phyloP scores from a whole-genome alignment of 306 rosid genomes.

The Styphnolobium japonicum region DNA sequence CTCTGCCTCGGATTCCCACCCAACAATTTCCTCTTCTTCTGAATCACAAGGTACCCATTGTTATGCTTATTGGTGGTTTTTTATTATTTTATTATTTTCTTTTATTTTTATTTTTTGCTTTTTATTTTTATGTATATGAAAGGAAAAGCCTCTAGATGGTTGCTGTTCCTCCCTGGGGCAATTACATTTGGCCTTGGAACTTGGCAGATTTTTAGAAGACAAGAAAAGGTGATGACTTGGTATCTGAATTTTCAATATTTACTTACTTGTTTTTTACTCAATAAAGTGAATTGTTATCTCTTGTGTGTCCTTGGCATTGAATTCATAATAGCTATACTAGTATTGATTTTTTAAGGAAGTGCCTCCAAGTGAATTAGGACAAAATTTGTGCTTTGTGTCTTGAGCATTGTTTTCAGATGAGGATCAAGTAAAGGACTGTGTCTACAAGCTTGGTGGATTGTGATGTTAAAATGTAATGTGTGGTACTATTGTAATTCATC shows the following conservation, averaged over 20 bases:
- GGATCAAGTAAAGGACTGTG: conserved; percentile 14
- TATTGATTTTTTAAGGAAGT: neutral
- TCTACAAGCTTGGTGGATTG: conserved; percentile 7
- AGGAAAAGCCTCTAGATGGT: conserved; percentile 60
- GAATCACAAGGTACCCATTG: conserved; percentile 37
- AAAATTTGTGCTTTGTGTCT: neutral
- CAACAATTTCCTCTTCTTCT: conserved; percentile 44
- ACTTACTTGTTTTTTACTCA: neutral
- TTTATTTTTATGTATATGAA: conserved; percentile 14
- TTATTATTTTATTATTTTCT: neutral
- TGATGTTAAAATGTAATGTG: neutral
- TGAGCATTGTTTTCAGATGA: no score
- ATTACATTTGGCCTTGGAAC: conserved; percentile 94
- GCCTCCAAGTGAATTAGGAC: neutral
- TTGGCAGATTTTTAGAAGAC: conserved; percentile 91
- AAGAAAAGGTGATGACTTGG: conserved; percentile 59
- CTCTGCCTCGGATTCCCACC: conserved; percentile 35
- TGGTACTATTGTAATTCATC: neutral
- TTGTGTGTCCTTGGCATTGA: neutral
- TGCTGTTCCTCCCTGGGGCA: conserved; percentile 87
- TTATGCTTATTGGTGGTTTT: neutral
- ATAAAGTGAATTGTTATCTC: neutral
- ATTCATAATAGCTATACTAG: neutral
- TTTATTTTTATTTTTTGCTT: no score
- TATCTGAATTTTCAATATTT: neutral